Percentiles rank a stretch among this genome's conserved stretches.
Evolutionary conservation across 2,329 filamentous ascomycete genomes (phyloP).

Genomic region (Huntiella bhutanensis): DNA sequence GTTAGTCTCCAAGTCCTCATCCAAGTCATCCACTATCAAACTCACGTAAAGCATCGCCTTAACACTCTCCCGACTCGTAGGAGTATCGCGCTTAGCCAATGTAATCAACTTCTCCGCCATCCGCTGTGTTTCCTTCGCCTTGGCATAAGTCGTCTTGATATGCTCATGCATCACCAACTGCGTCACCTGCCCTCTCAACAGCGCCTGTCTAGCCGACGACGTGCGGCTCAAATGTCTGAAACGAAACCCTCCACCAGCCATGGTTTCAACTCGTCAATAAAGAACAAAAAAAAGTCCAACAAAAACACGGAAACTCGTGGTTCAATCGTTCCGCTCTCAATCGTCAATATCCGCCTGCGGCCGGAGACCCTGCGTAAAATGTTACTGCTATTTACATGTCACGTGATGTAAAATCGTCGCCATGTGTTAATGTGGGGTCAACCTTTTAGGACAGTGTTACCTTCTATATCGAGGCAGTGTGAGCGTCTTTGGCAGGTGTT

Average conservation of each 20-base stretch:
- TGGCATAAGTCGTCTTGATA: conserved; percentile 86
- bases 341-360: too few relatives aligned
- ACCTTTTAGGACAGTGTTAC: too few relatives aligned
- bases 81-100: conserved; percentile 79
- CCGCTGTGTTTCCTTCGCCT: conserved; percentile 91
- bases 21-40: conserved; percentile 12
- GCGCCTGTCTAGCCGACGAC: conserved; percentile 73
- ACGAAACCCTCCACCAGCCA: conserved; percentile 75
- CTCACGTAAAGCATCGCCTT: conserved; percentile 70
- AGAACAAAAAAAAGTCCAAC: neutral
- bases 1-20: neutral
- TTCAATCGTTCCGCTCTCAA: too few relatives aligned
- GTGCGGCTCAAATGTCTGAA: conserved; percentile 76
- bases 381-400: too few relatives aligned
- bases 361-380: too few relatives aligned
- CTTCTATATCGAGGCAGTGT: too few relatives aligned
- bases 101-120: conserved; percentile 90
- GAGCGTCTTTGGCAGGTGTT: too few relatives aligned
- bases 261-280: conserved; percentile 20
- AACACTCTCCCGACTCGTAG: conserved; percentile 58
- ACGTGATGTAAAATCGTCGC: too few relatives aligned
- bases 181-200: conserved; percentile 89
- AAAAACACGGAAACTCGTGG: neutral
- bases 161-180: conserved; percentile 85
- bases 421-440: too few relatives aligned